Percentiles rank a stretch among this genome's conserved stretches.
Conservation (phyloP, 306 rosid genomes). For the Pterocarpus macrocarpus region DNA sequence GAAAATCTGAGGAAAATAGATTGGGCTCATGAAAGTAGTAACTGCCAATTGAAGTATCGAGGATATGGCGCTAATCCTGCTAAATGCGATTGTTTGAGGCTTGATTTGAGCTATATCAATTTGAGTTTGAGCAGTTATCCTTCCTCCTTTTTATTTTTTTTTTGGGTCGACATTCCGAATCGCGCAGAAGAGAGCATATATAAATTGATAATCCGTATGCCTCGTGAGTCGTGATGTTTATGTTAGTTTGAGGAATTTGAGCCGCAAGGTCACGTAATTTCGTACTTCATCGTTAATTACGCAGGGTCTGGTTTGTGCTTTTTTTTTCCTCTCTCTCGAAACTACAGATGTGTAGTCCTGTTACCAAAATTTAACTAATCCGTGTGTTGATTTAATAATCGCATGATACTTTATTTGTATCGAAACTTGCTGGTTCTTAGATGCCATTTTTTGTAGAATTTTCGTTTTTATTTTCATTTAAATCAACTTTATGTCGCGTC, state of each 20-base stretch:
- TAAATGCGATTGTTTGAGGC: neutral
- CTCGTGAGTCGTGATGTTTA: neutral
- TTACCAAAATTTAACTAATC: no score
- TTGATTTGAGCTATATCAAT: neutral
- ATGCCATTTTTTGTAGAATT: neutral
- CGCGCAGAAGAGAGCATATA: neutral
- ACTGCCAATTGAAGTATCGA: no score
- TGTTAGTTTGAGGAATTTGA: conserved; percentile 9
- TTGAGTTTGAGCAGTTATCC: neutral
- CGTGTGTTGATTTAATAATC: neutral
- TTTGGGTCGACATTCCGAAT: neutral
- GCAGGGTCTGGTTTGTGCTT: no score
- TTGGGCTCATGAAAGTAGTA: neutral
- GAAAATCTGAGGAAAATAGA: conserved; percentile 3
- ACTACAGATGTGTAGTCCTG: no score
- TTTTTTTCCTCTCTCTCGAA: no score
- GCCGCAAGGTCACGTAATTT: conserved; percentile 11
- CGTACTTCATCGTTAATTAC: neutral
- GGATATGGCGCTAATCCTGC: neutral
- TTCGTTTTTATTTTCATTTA: neutral
- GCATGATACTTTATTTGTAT: neutral
- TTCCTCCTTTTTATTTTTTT: neutral
- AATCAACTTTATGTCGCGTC: neutral
- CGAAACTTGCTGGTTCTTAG: conserved; percentile 13
- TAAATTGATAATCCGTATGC: conserved; percentile 12